Evolutionary conservation across 176 grass and related monocot genomes (phyloP), one percentile per base, ranked within the genome.

Genomic region (Bonia amplexicaulis): DNA sequence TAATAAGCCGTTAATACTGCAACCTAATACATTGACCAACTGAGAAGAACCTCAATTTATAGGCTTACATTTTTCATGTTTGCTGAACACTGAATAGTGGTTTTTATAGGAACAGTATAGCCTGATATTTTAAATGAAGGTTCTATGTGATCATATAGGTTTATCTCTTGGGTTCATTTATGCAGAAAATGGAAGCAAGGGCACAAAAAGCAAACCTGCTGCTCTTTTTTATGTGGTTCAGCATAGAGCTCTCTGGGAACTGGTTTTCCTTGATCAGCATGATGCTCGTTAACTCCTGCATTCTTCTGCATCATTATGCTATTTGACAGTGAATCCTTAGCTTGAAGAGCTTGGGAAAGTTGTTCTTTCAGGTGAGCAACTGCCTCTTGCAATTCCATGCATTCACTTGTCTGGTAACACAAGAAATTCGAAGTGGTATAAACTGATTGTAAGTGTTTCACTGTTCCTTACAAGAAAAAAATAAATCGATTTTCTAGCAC

Each of bases 361-460:
- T 96, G 89, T 85, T 91, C 86, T 74, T 96, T 96, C 35, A 99
- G 81, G 69, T 69, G 88, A 86, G 74, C 55, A 87, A 99, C 88
- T 76, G 85, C 80, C 87, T 89, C 90, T 79, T 91, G 92, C 61
- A 92, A 85, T 85, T 89, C 90, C 84, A 92, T 75, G 80, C 93
- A 96, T 91, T 96, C 89, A 66, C 59, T 81, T 84, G 89, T 94
- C 97, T 99, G 86, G 48, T 60, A 51, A 78, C 25, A 76, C 45
- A 85, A 88, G 15, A 54, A 66, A 87, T 78, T 80, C 19, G 4
- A 72, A 61, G 58, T 69, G 74, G 47, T 39, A 85, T 79, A 66
- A 76, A 65, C 16, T 27, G 41, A 82, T 70, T 29, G 12, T 29
- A 61, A 44, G 47, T 49, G 23, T 52, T 74, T 60, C 76, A 78